Base-by-base conservation (phyloP, 306 rosid genomes). In the Fagus crenata region DNA sequence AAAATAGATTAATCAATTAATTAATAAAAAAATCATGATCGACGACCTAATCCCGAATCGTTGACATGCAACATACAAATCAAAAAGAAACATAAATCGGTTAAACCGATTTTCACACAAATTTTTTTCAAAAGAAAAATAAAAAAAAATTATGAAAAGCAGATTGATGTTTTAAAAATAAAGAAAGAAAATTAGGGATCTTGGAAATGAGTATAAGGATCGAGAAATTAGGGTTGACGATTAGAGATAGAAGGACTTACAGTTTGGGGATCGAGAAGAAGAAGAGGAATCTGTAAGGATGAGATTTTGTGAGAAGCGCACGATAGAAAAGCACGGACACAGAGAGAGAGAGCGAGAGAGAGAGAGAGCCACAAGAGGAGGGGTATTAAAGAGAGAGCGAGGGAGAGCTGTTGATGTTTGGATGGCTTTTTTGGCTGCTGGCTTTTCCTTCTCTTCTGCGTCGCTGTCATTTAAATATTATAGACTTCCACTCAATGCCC, bases 261-360 rank as follows among this genome's bases (percentile, higher is more conserved):
- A 92, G 96, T 78, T 75, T 72, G 82, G 89, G 86, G 96, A 92
- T 88, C 93, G 87, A 77, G 85, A 75, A 85, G 84, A 75, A 53
- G 79, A 7, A 3, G 22, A 77, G 61, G 84, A 89, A 87, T 82
- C 88, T 87, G 82, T 74, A 71, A 80, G 89, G 92, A 84, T 69
- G 92, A 86, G 93, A 86, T 84, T 89, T 89, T 75, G 84, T 75
- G 89, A 78, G 88, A 84, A 85, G 91, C 86, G 89, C 82, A 79
- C 84, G 86, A 88, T 81, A 80, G 78, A 78, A 77, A 49, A 17
- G 60, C 5, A 42, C 54, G 75, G 37, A 49, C 67, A 42, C 41
- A 68, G 53, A 6, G n/a, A n/a, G n/a, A n/a, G n/a, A n/a, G 6
- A 6, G 28, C 64, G 59, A 9, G 77, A 69, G 74, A 74, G 76